phyloP scores from a whole-genome alignment of 2,329 filamentous ascomycete genomes.

The Thermoascus crustaceus region DNA sequence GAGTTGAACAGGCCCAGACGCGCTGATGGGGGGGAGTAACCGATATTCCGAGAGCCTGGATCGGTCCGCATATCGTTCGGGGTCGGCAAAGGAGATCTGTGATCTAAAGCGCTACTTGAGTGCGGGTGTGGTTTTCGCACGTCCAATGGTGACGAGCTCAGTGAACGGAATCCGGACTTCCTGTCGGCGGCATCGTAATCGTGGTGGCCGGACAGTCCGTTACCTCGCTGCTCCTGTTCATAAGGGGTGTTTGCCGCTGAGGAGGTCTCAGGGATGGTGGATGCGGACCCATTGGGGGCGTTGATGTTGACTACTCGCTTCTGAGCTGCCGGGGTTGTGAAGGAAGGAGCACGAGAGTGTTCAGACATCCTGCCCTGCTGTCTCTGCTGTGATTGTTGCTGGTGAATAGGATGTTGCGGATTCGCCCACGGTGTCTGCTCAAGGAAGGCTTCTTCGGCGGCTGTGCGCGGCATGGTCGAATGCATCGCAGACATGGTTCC shows the following conservation, averaged over 20 bases:
- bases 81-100: too few relatives aligned
- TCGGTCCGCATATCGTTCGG: conserved; percentile 12
- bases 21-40: conserved; percentile 26
- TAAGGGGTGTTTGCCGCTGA: conserved; percentile 38
- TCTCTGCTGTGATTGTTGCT: conserved; percentile 35
- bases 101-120: conserved; percentile 13
- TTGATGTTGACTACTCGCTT: conserved; percentile 36
- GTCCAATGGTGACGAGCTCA: conserved; percentile 32
- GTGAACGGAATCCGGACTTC: conserved; percentile 28
- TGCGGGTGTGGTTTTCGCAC: conserved; percentile 30
- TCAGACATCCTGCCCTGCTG: conserved; percentile 26
- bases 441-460: conserved; percentile 76
- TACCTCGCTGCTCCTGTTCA: conserved; percentile 24
- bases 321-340: conserved; percentile 37
- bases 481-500: conserved; percentile 25
- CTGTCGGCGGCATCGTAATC: conserved; percentile 26
- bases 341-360: conserved; percentile 26
- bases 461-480: conserved; percentile 30
- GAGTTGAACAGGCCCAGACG: conserved; percentile 28
- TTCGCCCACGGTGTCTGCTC: conserved; percentile 91
- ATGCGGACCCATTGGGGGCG: conserved; percentile 38
- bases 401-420: conserved; percentile 67
- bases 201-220: conserved; percentile 19
- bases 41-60: conserved; percentile 17
- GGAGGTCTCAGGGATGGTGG: conserved; percentile 39